Base-by-base conservation (phyloP, 345 rosid genomes). In the Pugionium cornutum region DNA sequence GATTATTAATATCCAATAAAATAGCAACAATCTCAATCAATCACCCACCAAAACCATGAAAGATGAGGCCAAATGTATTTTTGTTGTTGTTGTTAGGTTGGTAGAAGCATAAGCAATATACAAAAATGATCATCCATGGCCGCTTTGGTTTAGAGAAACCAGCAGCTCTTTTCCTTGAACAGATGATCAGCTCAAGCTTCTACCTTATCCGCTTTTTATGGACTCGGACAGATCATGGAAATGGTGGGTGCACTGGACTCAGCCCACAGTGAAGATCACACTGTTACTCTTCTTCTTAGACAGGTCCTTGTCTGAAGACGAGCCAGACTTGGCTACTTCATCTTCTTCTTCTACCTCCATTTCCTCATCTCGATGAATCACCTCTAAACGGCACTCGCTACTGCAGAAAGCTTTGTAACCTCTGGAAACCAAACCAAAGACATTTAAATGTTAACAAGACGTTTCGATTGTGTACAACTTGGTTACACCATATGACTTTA, bases 401-500 rank as follows among this genome's bases (percentile, higher is more conserved):
- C 96, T 87, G 84, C 99, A 95, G 52, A 95, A 95, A 7, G 94
- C 87, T 80, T 82, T 91, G 81, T 82, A 92, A 54, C 77, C 77
- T 61, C 99, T 95, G 86, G 70, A 80, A 69, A 59, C 56, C 35
- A 54, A 67, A 69, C 27, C 52, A 50, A 43, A 11, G 45, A 32
- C 56, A 52, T 6, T 11, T 11, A 57, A 6, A 8, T 48, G 40
- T 30, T 7, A 55, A 39, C 66, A 68, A 49, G 2, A 10, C 4
- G n/a, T 28, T 28, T 69, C 73, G 30, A 10, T 0, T 34, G 26
- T 48, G 26, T 26, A 9, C 10, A 5, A 53, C 31, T 35, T 34
- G 42, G 4, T 43, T 30, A 35, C 53, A 32, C 62, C 53, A 44
- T 33, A 51, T 7, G 31, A 9, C 49, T 4, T 40, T 31, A 6